These are phyloP conservation scores for Rhizopogon rudus DNA, from an alignment of 768 basidiomycete genomes.

Conservation along the genomic window DNA sequence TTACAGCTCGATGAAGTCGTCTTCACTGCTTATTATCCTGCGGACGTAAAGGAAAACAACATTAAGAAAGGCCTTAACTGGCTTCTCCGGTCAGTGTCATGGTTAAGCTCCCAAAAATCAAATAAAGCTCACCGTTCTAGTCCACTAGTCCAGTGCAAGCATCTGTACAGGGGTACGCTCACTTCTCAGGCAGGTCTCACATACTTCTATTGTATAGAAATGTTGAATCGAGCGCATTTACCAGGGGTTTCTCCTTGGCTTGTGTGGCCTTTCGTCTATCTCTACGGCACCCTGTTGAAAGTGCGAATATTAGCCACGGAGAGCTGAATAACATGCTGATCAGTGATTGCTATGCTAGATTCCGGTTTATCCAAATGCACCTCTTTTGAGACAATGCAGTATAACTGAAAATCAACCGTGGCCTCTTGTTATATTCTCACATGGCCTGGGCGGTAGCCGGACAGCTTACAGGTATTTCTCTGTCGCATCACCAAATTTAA, in stretches of 20 bases:
- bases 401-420: constrained; percentile 35
- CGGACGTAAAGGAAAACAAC: constrained; percentile 28
- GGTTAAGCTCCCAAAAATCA: background rate
- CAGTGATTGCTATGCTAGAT: constrained; percentile 31
- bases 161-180: constrained; percentile 43
- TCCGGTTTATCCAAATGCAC: constrained; percentile 52
- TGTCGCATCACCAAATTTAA: background rate
- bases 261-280: constrained; percentile 43
- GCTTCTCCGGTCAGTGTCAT: constrained; percentile 46
- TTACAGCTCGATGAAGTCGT: constrained; percentile 56
- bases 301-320: constrained; percentile 21
- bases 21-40: constrained; percentile 65
- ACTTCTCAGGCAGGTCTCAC: constrained; percentile 40
- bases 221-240: background rate
- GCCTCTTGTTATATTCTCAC: constrained; percentile 83
- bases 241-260: constrained; percentile 24
- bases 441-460: constrained; percentile 73
- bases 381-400: constrained; percentile 37
- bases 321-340: background rate
- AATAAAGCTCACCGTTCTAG: constrained; percentile 2
- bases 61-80: constrained; percentile 44
- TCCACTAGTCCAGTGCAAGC: constrained; percentile 33
- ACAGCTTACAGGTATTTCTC: constrained; percentile 57
- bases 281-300: constrained; percentile 46
- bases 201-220: background rate